Evolutionary conservation across 306 rosid species (phyloP), one percentile per base, ranked within the genome.

Genomic region (Carpinus fangiana): DNA sequence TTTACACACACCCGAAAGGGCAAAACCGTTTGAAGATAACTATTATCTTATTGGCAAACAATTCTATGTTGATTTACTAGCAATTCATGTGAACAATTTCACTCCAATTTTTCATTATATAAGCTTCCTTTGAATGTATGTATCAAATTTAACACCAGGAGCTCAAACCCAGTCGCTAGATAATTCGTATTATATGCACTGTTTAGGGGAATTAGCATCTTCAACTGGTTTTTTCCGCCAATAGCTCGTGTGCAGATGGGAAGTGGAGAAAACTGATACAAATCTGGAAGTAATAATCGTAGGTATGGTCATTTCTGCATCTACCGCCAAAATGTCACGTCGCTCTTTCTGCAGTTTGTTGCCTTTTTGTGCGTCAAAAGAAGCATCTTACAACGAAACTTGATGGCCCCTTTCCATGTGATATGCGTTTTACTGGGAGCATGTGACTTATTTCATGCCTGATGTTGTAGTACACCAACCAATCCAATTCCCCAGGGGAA

Each of bases 381-480:
- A 26, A 70, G 76, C 75, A 64, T 81, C 83, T 46, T 18, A 17
- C 75, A 77, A 16, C 5, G 61, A 70, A 53, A 60, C 51, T 57
- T 20, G 79, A 57, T 76, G 84, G 79, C 31, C 83, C 82, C 64
- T 46, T 47, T 31, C 34, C 43, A 4, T 38, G 43, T 41, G 45
- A 41, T 41, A 41, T 41, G 45, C 6, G 45, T 41, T 0, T 41
- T 41, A 41, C 45, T 41, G 8, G 45, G 45, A 41, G 8, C 45
- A 41, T 41, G 45, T 41, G 45, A 41, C 45, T 1, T 5, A 41
- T 41, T 41, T 41, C 45, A 41, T 41, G 45, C 45, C 8, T 41
- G 45, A 6, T 41, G 45, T 41, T 41, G 8, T 41, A 6, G 8
- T 41, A 5, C 45, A 41, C 8, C 45, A 41, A 41, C 45, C 1